Evolutionary conservation across 108 stramenopile genomes (phyloP), one percentile per base, ranked within the genome.

Genomic region (Pseudonitzschia multistriata): DNA sequence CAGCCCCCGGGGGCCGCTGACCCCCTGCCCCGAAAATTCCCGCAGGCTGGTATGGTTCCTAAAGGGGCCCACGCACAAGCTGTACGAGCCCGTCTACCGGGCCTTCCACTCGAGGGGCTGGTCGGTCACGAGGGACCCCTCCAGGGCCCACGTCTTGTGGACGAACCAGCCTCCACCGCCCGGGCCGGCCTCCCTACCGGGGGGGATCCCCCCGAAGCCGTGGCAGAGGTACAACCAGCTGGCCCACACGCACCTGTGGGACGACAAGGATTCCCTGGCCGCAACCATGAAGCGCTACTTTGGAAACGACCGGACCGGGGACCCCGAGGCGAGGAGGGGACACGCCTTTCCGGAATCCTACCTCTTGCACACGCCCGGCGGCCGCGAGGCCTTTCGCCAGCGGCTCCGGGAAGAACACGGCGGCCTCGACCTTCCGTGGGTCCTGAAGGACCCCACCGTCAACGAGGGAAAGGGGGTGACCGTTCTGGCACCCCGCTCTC

Each of bases 391-490:
- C 37, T 74, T 74, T 22, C 21, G 22, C 21, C 11, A 63, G 4
- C 66, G 66, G 28, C 27, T 74, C 6, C 5, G 37, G 37, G 33
- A 64, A 14, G 55, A 42, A 48, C 30, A 29, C 19, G 72, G 72
- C 13, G 66, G 73, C 5, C 27, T 74, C 33, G 48, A 59, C 42
- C 27, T 33, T 22, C 74, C 74, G 57, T 75, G 74, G 74, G 74
- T 75, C 54, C 15, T 68, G n/a, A 75, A 75, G 34, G 13, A 59
- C 28, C 56, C 68, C 28, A 68, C 28, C 1, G 47, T 57, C 30
- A 68, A 79, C 68, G 45, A 60, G 10, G 78, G 78, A 0, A 74
- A 53, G 35, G 78, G 78, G 17, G 66, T 79, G 17, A 60, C 70
- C 35, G 66, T 77, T 53, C 25, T 77, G 52, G 76, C 70, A 40